Evolutionary conservation across 164 flowering plant genomes (phyloP).

Genomic region (Cinnamomum chago): DNA sequence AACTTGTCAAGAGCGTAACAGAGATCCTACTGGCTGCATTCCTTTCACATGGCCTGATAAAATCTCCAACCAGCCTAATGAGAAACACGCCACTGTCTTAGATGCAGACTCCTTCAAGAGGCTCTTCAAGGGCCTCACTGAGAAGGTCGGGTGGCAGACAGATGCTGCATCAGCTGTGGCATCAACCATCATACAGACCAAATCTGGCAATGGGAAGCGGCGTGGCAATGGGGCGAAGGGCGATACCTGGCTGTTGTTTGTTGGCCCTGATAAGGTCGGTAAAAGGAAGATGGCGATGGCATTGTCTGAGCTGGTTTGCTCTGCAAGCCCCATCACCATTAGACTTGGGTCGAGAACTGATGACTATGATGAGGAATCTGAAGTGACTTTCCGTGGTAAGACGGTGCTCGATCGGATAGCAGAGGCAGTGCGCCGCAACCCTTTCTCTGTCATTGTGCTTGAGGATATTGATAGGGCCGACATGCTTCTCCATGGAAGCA

Average conservation of each 20-base stretch:
- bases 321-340: conserved; percentile 45
- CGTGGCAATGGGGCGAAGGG: conserved; percentile 56
- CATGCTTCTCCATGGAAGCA: conserved; percentile 56
- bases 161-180: conserved; percentile 86
- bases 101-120: conserved; percentile 79
- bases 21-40: conserved; percentile 54
- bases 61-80: conserved; percentile 24
- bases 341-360: conserved; percentile 52
- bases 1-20: conserved; percentile 33
- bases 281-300: conserved; percentile 83
- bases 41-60: conserved; percentile 46
- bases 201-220: conserved; percentile 51
- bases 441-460: conserved; percentile 69
- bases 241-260: conserved; percentile 73
- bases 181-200: conserved; percentile 55
- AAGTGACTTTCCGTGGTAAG: conserved; percentile 63
- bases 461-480: conserved; percentile 82
- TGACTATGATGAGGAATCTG: conserved; percentile 30
- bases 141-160: conserved; percentile 83
- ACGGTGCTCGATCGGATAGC: conserved; percentile 74
- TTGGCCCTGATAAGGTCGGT: conserved; percentile 83
- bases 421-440: conserved; percentile 75
- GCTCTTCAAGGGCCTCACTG: conserved; percentile 68
- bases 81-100: conserved; percentile 32
- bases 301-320: conserved; percentile 60